Conservation (phyloP, 2,329 filamentous ascomycete species). For the Aurifilum marmelostoma region DNA sequence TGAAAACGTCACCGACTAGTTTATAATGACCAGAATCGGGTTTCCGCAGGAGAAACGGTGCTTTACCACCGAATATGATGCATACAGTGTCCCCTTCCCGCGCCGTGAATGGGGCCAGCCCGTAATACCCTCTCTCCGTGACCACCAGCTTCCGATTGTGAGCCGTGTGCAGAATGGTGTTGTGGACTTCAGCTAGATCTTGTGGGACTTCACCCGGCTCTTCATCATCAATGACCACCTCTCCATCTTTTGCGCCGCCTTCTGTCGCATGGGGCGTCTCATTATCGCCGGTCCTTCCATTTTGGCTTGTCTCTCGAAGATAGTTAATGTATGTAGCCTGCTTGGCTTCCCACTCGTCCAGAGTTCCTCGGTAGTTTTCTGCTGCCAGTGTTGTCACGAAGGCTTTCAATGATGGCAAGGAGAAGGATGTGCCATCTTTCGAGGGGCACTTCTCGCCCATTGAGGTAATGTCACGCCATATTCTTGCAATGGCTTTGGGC, state of each 20-base stretch:
- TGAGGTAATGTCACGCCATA: not conserved
- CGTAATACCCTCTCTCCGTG: conserved; percentile 12
- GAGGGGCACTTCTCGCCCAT: not conserved
- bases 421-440: not conserved
- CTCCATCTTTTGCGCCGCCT: not conserved
- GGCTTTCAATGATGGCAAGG: not conserved
- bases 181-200: not conserved
- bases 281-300: not conserved
- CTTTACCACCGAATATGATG: not conserved
- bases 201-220: not conserved
- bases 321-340: not conserved
- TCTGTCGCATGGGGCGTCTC: not conserved
- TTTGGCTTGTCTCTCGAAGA: not conserved
- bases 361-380: not conserved
- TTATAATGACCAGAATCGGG: not conserved
- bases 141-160: conserved; percentile 1
- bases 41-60: not conserved
- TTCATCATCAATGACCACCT: not conserved
- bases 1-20: not conserved
- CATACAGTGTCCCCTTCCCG: not conserved
- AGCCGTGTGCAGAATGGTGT: not conserved
- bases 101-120: not conserved
- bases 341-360: not conserved
- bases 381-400: not conserved
- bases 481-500: not conserved